phyloP scores from a whole-genome alignment of 2,329 filamentous ascomycete species.

The Pseudodiploospora longispora region DNA sequence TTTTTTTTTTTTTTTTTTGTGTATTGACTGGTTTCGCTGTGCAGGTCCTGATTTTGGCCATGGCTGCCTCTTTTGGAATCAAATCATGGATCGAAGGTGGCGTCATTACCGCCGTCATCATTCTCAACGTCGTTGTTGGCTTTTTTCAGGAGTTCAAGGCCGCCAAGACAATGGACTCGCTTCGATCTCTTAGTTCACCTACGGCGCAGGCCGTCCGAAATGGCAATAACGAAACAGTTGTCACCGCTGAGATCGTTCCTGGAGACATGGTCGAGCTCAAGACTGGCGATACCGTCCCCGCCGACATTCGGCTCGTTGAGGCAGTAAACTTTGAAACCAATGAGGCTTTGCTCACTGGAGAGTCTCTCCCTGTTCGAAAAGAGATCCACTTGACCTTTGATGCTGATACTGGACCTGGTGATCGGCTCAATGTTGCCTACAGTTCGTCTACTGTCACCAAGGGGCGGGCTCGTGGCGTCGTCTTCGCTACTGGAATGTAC shows the following conservation, averaged over 20 bases:
- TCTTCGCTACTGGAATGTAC: conserved; percentile 52
- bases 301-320: conserved; percentile 48
- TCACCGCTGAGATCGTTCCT: conserved; percentile 40
- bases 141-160: conserved; percentile 38
- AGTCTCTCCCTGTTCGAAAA: conserved; percentile 54
- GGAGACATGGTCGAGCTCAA: conserved; percentile 49
- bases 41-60: conserved; percentile 46
- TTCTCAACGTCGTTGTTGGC: conserved; percentile 49
- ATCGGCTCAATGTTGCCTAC: conserved; percentile 55
- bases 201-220: conserved; percentile 35
- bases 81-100: conserved; percentile 53
- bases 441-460: conserved; percentile 56
- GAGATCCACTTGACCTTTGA: conserved; percentile 34
- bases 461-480: conserved; percentile 51
- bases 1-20: too few species aligned
- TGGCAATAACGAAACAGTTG: conserved; percentile 29
- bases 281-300: conserved; percentile 54
- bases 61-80: conserved; percentile 50
- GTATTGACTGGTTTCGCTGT: not conserved
- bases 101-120: conserved; percentile 49
- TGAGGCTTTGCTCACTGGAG: conserved; percentile 56
- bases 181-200: conserved; percentile 34
- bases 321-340: conserved; percentile 62
- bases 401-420: conserved; percentile 39
- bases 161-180: conserved; percentile 42